Conservation (phyloP, 2,329 filamentous ascomycete genomes). For the Dactylellina haptotyla region DNA sequence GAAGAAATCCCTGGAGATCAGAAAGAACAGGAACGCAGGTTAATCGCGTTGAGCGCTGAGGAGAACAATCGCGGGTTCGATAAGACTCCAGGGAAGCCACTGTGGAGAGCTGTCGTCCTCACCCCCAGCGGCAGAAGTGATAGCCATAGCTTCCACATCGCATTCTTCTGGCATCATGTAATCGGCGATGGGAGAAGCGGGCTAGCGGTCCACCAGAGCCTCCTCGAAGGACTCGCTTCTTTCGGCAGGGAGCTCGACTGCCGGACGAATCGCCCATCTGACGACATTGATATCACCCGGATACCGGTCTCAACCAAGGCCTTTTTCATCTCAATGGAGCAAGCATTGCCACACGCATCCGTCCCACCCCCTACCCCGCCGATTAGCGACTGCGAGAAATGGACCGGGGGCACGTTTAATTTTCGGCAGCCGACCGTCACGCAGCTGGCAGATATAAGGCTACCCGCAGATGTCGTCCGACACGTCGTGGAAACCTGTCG, state of each 20-base stretch:
- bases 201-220: slow-evolving; percentile 20
- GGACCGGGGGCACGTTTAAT: slow-evolving; percentile 32
- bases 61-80: slow-evolving; percentile 37
- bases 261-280: slow-evolving; percentile 26
- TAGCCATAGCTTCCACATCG: slow-evolving; percentile 18
- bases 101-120: slow-evolving; percentile 35
- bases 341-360: slow-evolving; percentile 18
- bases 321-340: slow-evolving; percentile 31
- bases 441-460: slow-evolving; percentile 23
- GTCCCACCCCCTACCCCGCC: neutral
- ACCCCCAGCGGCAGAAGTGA: neutral
- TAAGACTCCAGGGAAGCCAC: slow-evolving; percentile 5
- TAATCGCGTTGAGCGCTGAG: slow-evolving; percentile 14
- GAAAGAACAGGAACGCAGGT: neutral
- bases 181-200: slow-evolving; percentile 41
- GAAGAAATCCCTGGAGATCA: too few species aligned
- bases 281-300: neutral
- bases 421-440: slow-evolving; percentile 20
- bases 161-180: slow-evolving; percentile 43
- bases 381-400: slow-evolving; percentile 17
- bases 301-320: slow-evolving; percentile 26
- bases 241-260: slow-evolving; percentile 28
- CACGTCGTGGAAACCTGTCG: slow-evolving; percentile 13
- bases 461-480: slow-evolving; percentile 14
- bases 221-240: slow-evolving; percentile 26